Evolutionary conservation across 2,329 filamentous ascomycete species (phyloP), one percentile per base, ranked within the genome.

Genomic region (Paracoccidioides lutzii): DNA sequence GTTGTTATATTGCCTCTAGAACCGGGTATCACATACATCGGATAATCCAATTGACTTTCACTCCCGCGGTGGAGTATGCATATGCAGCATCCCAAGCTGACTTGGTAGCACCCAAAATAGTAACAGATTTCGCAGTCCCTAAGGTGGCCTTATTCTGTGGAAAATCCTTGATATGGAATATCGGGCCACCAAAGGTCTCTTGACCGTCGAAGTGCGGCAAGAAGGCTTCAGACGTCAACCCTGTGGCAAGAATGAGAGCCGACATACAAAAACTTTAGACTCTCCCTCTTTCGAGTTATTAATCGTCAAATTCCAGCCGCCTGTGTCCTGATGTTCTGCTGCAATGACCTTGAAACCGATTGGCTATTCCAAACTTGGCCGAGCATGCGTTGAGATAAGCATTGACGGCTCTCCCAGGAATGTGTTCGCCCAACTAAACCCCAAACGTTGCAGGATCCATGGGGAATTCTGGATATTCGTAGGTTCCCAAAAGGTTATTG

Each of bases 401-500:
- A 61, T 82, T 75, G 53, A 84, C 66, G 0, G 78, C 75, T 0
- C 70, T 59, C 0, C 80, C 83, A 0, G 81, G 77, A 51, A 87
- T 79, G 64, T 85, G 81, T 53, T 83, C 66, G 14, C 78, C 79
- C 5, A 67, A 62, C 52, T 75, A 64, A 28, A 76, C 67, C 0
- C 71, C 73, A 61, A 79, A 83, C 0, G 70, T 75, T 22, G 76
- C 76, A 6, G 72, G 68, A 57, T 77, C 74, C 81, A 90, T 85
- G 15, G 85, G 84, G 58, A 87, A 88, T 62, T 88, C 87, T 0
- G 81, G 81, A 63, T 80, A 89, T 66, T 90, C 84, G 61, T 84
- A 88, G 0, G 81, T 85, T 2, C 86, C 85, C 9, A 84, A 67
- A 66, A 88, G 78, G 63, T 90, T 90, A 69, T 91, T 90, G 54